These are phyloP conservation scores for Mollisia scopiformis DNA, from an alignment of 2,329 filamentous ascomycete species.

Conservation along the genomic window DNA sequence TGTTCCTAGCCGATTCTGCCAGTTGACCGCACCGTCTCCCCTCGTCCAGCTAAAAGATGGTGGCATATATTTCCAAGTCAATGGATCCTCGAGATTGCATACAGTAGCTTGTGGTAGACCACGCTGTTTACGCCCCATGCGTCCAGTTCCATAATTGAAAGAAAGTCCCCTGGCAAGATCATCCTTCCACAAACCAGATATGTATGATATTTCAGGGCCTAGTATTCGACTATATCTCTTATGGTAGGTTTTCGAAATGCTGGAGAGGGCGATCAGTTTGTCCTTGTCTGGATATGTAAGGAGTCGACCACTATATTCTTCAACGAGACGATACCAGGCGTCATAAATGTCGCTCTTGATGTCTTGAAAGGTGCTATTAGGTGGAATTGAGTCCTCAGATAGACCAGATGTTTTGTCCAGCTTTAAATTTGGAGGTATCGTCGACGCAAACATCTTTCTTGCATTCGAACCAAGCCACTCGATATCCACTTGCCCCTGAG, in stretches of 20 bases:
- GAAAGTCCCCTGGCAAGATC: neutral
- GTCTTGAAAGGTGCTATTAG: neutral
- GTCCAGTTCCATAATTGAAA: neutral
- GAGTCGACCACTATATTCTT: neutral
- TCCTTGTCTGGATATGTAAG: constrained; percentile 4
- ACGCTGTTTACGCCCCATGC: neutral
- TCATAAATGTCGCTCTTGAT: neutral
- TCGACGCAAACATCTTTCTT: neutral
- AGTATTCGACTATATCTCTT: neutral
- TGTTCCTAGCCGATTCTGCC: neutral
- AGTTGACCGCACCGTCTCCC: neutral
- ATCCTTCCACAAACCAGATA: neutral
- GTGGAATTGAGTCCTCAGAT: neutral
- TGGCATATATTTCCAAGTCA: neutral
- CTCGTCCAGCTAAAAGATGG: neutral
- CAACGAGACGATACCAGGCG: constrained; percentile 1
- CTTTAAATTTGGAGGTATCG: neutral
- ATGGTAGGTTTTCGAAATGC: neutral
- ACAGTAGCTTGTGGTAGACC: neutral
- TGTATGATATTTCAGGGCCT: neutral
- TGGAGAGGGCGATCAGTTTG: neutral
- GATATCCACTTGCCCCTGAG: neutral
- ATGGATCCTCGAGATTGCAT: neutral
- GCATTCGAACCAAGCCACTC: neutral
- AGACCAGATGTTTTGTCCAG: neutral